phyloP scores from a whole-genome alignment of 306 rosid species.

The Cercis canadensis region DNA sequence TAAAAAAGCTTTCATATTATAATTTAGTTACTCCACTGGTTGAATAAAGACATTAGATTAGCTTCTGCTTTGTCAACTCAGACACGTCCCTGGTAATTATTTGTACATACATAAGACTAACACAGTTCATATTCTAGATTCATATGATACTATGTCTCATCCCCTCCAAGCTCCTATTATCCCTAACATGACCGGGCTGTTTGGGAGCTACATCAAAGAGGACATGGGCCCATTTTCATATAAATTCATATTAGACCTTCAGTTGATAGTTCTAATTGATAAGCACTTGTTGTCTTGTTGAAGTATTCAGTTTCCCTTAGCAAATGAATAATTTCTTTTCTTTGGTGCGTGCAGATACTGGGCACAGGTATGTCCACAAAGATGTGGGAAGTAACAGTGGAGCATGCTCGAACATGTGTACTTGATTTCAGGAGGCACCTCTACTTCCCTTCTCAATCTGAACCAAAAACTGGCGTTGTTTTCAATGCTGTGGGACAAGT shows the following conservation, averaged over 20 bases:
- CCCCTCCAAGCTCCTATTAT: not conserved
- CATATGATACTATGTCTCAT: not conserved
- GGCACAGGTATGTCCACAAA: slow-evolving; percentile 98
- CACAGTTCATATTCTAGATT: not conserved
- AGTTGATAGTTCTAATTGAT: slow-evolving; percentile 7
- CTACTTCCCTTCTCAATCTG: slow-evolving; percentile 57
- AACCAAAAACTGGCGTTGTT: slow-evolving; percentile 73
- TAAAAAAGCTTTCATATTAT: not conserved
- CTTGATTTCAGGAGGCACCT: slow-evolving; percentile 56
- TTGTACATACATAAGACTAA: not conserved
- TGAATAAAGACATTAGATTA: slow-evolving; percentile 23
- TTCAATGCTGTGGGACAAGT: slow-evolving; percentile 88
- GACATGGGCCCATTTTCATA: slow-evolving; percentile 4
- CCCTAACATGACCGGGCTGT: slow-evolving; percentile 7
- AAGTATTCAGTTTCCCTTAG: slow-evolving; percentile 24
- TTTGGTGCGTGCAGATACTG: slow-evolving; percentile 67
- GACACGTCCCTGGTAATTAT: slow-evolving; percentile 15
- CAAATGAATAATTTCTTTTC: slow-evolving; percentile 36
- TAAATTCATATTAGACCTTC: slow-evolving; percentile 2
- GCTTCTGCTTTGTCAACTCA: slow-evolving; percentile 26
- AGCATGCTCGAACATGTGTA: slow-evolving; percentile 90
- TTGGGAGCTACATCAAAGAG: slow-evolving; percentile 5
- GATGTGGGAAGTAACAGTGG: slow-evolving; percentile 97
- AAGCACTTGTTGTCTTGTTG: slow-evolving; percentile 19
- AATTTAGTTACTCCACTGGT: slow-evolving; percentile 2